phyloP scores from a whole-genome alignment of 352 stramenopile species.

The Pythium vanterpoolii region DNA sequence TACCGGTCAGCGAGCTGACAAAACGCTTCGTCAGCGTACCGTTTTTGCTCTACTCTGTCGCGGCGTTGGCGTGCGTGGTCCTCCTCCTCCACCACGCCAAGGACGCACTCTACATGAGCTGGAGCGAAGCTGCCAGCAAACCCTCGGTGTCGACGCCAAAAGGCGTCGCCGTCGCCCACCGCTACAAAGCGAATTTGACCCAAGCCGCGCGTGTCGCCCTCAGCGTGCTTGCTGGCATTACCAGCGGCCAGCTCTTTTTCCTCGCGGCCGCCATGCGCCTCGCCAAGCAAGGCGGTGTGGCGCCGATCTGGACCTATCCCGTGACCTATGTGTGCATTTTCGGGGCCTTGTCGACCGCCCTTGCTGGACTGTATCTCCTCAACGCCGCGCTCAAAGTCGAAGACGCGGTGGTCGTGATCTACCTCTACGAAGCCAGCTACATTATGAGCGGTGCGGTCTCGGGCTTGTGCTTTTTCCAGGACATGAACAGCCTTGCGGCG shows the following conservation, averaged over 20 bases:
- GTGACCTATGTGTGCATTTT: slow-evolving; percentile 71
- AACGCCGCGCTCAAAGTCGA: slow-evolving; percentile 81
- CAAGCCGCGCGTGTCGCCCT: slow-evolving; percentile 47
- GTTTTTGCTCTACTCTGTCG: slow-evolving; percentile 59
- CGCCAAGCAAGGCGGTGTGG: slow-evolving; percentile 46
- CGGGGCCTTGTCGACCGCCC: slow-evolving; percentile 56
- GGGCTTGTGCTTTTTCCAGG: slow-evolving; percentile 74
- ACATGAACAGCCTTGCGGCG: slow-evolving; percentile 59
- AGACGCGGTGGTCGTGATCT: slow-evolving; percentile 80
- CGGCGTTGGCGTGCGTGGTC: slow-evolving; percentile 36
- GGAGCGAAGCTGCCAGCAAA: slow-evolving; percentile 12
- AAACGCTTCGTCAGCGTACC: slow-evolving; percentile 51
- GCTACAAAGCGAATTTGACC: slow-evolving; percentile 19
- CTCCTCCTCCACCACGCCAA: slow-evolving; percentile 56
- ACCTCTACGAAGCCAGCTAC: slow-evolving; percentile 80
- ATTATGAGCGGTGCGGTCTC: slow-evolving; percentile 74
- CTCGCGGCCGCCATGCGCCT: slow-evolving; percentile 63
- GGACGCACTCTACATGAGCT: slow-evolving; percentile 49
- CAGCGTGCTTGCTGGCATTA: slow-evolving; percentile 62
- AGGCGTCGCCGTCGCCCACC: slow-evolving; percentile 4
- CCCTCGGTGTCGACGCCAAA: slow-evolving; percentile 19
- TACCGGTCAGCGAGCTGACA: slow-evolving; percentile 57
- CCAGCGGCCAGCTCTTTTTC: slow-evolving; percentile 81
- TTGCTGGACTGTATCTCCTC: slow-evolving; percentile 66
- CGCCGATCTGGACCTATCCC: slow-evolving; percentile 46